Conservation (phyloP, 2,329 filamentous ascomycete species). For the Colletotrichum sansevieriae region DNA sequence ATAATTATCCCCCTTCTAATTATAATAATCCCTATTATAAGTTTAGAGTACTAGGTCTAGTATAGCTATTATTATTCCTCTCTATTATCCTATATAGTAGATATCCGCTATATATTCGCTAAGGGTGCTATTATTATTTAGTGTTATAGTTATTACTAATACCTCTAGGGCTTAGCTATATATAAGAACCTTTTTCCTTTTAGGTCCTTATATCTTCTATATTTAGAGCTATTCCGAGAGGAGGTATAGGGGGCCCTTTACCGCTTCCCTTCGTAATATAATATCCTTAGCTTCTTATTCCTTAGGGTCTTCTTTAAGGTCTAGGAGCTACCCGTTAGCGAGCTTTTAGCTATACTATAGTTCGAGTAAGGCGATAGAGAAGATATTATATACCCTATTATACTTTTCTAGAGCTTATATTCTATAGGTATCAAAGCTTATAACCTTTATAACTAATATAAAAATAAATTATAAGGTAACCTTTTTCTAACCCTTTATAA, state of each 20-base stretch:
- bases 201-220: too few relatives aligned
- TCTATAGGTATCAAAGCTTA: background rate
- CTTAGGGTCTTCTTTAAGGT: too few relatives aligned
- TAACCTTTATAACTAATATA: background rate
- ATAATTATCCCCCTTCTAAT: too few relatives aligned
- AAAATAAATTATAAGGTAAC: background rate
- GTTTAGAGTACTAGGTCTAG: too few relatives aligned
- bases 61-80: too few relatives aligned
- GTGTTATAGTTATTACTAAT: too few relatives aligned
- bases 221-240: too few relatives aligned
- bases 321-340: background rate
- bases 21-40: too few relatives aligned
- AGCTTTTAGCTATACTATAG: background rate
- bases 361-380: background rate
- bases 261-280: background rate
- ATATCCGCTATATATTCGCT: too few relatives aligned
- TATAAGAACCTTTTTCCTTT: background rate
- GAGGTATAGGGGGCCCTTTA: background rate
- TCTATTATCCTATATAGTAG: too few relatives aligned
- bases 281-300: background rate
- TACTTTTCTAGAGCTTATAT: background rate
- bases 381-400: slow-evolving; percentile 1
- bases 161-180: too few relatives aligned
- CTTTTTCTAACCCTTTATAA: background rate
- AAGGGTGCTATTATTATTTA: too few relatives aligned